Conservation (phyloP, 768 basidiomycete genomes). For the Kwoniella newhampshirensis region DNA sequence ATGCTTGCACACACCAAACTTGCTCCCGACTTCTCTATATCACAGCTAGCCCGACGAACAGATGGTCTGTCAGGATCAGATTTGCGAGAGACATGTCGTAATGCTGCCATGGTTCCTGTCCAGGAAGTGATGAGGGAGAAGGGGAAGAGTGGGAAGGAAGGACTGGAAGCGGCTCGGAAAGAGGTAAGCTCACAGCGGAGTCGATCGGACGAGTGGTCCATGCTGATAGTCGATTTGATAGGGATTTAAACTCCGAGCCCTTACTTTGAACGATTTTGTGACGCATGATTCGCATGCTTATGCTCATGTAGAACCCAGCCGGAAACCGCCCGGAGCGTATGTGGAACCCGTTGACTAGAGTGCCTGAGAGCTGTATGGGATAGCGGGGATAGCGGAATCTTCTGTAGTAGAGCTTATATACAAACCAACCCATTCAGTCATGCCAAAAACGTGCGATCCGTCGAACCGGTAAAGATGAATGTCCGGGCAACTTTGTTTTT, state of each 20-base stretch:
- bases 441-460: too few species aligned
- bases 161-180: constrained; percentile 57
- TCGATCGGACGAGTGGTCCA: not conserved
- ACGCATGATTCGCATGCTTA: constrained; percentile 51
- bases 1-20: constrained; percentile 80
- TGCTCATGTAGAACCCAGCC: constrained; percentile 47
- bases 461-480: too few species aligned
- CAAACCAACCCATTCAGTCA: too few species aligned
- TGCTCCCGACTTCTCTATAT: constrained; percentile 63
- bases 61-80: constrained; percentile 85
- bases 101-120: constrained; percentile 85
- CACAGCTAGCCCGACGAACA: constrained; percentile 65
- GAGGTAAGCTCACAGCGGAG: too few species aligned
- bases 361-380: not conserved
- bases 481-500: too few species aligned
- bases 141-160: constrained; percentile 55
- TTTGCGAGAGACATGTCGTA: constrained; percentile 84
- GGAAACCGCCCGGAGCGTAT: constrained; percentile 35
- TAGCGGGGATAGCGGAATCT: too few species aligned
- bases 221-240: constrained; percentile 45
- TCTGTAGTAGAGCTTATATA: too few species aligned
- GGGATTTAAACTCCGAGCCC: constrained; percentile 76
- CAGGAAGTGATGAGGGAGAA: constrained; percentile 51
- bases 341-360: constrained; percentile 27
- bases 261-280: constrained; percentile 70